Base-by-base conservation (phyloP, 768 basidiomycete species). In the Podaxis sp. region DNA sequence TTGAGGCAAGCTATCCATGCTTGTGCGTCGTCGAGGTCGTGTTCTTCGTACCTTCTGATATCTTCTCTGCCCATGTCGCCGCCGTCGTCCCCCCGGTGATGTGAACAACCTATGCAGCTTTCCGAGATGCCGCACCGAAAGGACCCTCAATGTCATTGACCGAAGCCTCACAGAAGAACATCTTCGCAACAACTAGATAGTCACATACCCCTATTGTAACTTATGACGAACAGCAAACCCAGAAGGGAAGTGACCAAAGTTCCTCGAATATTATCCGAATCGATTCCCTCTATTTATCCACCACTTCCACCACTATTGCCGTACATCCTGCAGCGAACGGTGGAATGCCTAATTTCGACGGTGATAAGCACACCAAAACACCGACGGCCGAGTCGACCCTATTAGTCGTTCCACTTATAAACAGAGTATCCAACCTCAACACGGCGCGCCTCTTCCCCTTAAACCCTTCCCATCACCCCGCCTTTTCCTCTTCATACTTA, bases 281-380 rank as follows among this genome's bases (percentile, higher is more conserved):
- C 40, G 33, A 33, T 33, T 44, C 52, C 52, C 52, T 28, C 22
- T n/a, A 48, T 42, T 61, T 54, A 30, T 55, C 52, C 61, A 54
- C 30, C 39, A 11, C 38, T 13, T 55, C 52, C 60, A 54, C 30
- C 39, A 17, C 38, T 13, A 24, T 33, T 33, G 1, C 8, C 1
- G 8, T 15, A 17, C 33, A 17, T n/a, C 52, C 8, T 15, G 19
- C 30, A 33, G 13, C 15, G 13, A 24, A 44, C 7, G n/a, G 12
- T 9, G 17, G 8, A 36, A 36, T 28, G 52, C 53, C 46, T 55
- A 54, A 30, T 54, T 61, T 44, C 60, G 22, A 54, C 60, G 60
- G 60, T 61, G 60, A 61, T 61, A 61, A 53, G 60, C 60, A 8
- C 52, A 33, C 0, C 17, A 12, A 61, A 61, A 61, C 57, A 51